Base-by-base conservation (phyloP, 164 flowering plant species). In the Vitis riparia region DNA sequence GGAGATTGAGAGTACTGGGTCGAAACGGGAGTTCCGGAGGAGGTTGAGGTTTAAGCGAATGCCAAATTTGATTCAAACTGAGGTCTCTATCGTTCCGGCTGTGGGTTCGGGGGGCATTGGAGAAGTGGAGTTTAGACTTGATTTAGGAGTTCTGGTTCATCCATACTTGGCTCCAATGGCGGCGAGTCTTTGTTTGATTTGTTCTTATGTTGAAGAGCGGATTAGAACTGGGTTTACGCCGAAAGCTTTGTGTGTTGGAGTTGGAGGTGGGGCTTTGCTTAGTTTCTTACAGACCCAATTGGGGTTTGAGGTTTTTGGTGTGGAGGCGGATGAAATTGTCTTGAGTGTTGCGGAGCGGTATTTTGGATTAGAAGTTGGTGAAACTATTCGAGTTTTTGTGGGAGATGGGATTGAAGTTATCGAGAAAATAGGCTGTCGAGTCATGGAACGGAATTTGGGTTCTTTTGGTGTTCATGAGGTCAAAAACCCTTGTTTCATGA, bases 221-320 rank as follows among this genome's bases (percentile, higher is more conserved):
- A 50, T 82, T 75, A 61, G 37, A 15, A 44, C 23, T 16, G 89
- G 91, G 30, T 52, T 66, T 30, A 81, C 76, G 79, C 94, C 92
- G 2, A 82, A 69, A 74, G 88, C 89, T 12, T 75, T 92, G 69
- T 94, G 98, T 76, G 19, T 88, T 13, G 98, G 98, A 5, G 91
- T 94, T 17, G 98, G 98, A 0, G 97, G 98, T 52, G 98, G 97
- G 11, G 93, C 95, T 11, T 79, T 92, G 82, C 82, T 88, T 61
- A 61, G 80, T 4, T 92, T 94, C 63, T 72, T 92, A 74, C 67
- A 27, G 9, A 30, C 23, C 8, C 89, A 80, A 8, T 78, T 92
- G 59, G 87, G 80, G 29, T 89, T 94, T 67, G 78, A 86, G 78
- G 91, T 94, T 50, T 55, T 83, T 23, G 97, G 97, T 15, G 90